A percentile compares a stretch with the other conserved stretches of the same genome.
Conservation (phyloP, 306 rosid genomes). For the Cercis canadensis region DNA sequence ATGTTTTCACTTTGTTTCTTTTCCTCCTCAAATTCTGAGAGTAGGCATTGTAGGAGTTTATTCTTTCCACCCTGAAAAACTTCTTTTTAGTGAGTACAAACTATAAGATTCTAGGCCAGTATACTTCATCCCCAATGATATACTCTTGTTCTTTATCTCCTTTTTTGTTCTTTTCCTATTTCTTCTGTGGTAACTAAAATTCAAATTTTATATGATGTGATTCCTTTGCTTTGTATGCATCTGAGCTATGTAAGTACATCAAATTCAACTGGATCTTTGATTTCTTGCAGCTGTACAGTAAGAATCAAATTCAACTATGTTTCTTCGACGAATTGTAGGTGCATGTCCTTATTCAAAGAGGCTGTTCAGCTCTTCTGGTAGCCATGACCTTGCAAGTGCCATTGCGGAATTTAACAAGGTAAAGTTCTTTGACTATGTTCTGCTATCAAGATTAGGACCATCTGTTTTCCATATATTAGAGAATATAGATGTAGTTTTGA, state of each 20-base stretch:
- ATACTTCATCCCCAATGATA: neutral
- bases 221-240: conserved; percentile 17
- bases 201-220: neutral
- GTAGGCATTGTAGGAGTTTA: neutral
- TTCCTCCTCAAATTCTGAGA: neutral
- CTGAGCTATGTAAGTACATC: neutral
- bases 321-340: conserved; percentile 60
- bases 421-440: neutral
- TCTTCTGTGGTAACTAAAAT: neutral
- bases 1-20: no score
- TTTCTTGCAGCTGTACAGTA: conserved; percentile 28
- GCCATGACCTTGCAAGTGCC: conserved; percentile 55
- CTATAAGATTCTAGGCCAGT: no score
- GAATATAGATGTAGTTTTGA: neutral
- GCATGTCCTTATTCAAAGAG: conserved; percentile 59
- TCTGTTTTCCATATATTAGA: neutral
- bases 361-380: conserved; percentile 50
- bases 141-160: neutral
- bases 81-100: no score
- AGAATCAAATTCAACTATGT: conserved; percentile 47
- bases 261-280: neutral
- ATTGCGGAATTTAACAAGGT: conserved; percentile 86
- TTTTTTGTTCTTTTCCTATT: neutral
- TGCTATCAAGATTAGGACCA: neutral
- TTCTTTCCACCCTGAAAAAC: no score